Evolutionary conservation across 2,329 filamentous ascomycete genomes (phyloP), one percentile per base, ranked within the genome.

Genomic region (Penicillium sp.): DNA sequence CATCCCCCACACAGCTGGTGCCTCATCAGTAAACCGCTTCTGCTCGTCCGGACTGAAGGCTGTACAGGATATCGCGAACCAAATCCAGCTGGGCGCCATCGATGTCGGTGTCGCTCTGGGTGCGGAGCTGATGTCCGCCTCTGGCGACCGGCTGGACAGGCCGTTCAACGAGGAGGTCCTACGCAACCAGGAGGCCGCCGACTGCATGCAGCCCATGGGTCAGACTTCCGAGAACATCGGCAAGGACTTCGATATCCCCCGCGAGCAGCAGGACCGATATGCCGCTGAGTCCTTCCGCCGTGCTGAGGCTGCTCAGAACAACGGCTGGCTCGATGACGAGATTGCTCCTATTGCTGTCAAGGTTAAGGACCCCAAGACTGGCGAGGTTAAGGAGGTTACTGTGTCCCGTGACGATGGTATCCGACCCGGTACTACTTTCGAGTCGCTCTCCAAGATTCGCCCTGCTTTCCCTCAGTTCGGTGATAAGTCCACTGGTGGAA

Each of bases 201-300:
- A 97, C 78, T 94, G 92, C 81, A 85, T 93, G 85, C 85, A 92
- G 82, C 89, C 93, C 64, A 99, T 99, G 94, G 94, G 94, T 22
- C 95, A 96, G 85, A 99, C 94, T 3, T 93, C 89, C 57, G 94
- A 99, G 81, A 97, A 97, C 72, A 92, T 99, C 29, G 91, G 88
- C 66, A 85, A 85, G 47, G 94, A 97, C 78, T 97, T 97, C 75
- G 85, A 88, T 71, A 87, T 99, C 72, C 78, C 85, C 2, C 85
- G 94, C 59, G 86, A 92, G 71, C 78, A 79, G 72, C 90, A 97
- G 78, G 94, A 99, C 76, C 80, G 82, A 63, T 97, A 87, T 74
- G 90, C 94, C 0, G 89, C 89, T 10, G 91, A 95, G 79, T 92
- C 88, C 44, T 99, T 92, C 81, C 84, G 87, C 62, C 84, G 92